Conservation (phyloP, 805 yeast genomes). For the Lipomyces lipofer region DNA sequence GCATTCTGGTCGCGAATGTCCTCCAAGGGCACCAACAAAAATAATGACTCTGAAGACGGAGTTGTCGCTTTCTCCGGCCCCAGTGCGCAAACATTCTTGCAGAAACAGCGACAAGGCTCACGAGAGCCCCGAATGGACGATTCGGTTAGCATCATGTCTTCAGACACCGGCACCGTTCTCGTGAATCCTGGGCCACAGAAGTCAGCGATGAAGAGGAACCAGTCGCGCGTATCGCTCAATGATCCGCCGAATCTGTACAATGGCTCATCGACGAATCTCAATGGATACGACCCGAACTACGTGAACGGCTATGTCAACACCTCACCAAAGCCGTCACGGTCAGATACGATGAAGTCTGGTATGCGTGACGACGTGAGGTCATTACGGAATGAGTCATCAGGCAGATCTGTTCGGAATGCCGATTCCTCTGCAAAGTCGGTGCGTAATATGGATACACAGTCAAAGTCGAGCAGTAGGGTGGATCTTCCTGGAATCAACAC, state of each 20-base stretch:
- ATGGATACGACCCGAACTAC: conserved; percentile 4
- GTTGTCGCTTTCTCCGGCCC: conserved; percentile 24
- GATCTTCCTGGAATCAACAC: conserved; percentile 7
- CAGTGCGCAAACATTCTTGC: conserved; percentile 5
- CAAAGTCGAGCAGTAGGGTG: conserved; percentile 15
- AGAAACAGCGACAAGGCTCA: conserved; percentile 18
- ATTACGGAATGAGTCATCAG: too few relatives aligned
- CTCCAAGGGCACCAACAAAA: conserved; percentile 4
- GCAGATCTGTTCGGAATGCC: background rate
- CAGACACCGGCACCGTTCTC: conserved; percentile 14
- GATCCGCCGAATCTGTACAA: conserved; percentile 4
- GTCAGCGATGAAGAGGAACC: conserved; percentile 1
- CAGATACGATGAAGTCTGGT: conserved; percentile 2
- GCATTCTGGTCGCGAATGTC: conserved; percentile 28
- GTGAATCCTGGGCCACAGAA: background rate
- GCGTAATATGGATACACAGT: conserved; percentile 21
- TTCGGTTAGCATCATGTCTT: conserved; percentile 11
- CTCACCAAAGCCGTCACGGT: background rate
- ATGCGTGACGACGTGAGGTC: conserved; percentile 4
- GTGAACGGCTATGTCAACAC: conserved; percentile 2
- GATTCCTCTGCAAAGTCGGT: conserved; percentile 11
- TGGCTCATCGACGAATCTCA: conserved; percentile 8
- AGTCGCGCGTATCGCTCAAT: conserved; percentile 8
- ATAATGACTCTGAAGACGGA: conserved; percentile 17
- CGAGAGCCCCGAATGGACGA: conserved; percentile 12